A percentile compares a stretch with the other conserved stretches of the same genome.
Conservation (phyloP, 192 early-diverging fungal species). For the Linnemannia zychae region DNA sequence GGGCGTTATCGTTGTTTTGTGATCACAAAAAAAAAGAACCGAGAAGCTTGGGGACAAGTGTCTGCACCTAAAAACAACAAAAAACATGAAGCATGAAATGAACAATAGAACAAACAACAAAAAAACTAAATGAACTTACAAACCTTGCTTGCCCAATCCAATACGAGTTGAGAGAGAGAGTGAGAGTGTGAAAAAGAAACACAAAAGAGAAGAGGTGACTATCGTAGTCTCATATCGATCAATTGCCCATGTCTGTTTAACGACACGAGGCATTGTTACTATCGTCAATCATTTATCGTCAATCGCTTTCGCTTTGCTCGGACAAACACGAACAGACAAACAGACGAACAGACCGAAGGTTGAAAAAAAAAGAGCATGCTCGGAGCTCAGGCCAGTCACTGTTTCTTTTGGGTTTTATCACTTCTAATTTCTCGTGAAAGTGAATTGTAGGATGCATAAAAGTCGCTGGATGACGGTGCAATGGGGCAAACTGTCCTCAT, state of each 20-base stretch:
- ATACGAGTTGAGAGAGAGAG: background rate
- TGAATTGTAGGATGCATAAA: background rate
- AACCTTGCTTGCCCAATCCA: background rate
- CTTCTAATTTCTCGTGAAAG: background rate
- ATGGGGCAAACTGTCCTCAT: background rate
- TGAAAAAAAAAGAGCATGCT: too few species aligned
- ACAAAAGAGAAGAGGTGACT: background rate
- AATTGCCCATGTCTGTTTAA: too few species aligned
- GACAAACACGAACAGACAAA: background rate
- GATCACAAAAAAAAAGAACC: background rate
- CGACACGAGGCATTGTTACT: too few species aligned
- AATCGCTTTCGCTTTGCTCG: too few species aligned
- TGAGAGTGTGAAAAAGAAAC: background rate
- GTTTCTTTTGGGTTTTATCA: too few species aligned
- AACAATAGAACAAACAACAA: too few species aligned
- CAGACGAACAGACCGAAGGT: background rate
- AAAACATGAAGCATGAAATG: background rate
- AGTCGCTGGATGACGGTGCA: background rate
- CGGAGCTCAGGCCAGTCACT: too few species aligned
- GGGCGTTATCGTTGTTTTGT: background rate
- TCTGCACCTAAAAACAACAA: background rate
- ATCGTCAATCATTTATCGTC: background rate
- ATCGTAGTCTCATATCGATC: background rate
- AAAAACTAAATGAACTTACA: background rate
- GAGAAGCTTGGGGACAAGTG: background rate